Percentiles rank a stretch among this genome's conserved stretches.
phyloP scores from a whole-genome alignment of 768 basidiomycete species.

The Tulasnella sp. region DNA sequence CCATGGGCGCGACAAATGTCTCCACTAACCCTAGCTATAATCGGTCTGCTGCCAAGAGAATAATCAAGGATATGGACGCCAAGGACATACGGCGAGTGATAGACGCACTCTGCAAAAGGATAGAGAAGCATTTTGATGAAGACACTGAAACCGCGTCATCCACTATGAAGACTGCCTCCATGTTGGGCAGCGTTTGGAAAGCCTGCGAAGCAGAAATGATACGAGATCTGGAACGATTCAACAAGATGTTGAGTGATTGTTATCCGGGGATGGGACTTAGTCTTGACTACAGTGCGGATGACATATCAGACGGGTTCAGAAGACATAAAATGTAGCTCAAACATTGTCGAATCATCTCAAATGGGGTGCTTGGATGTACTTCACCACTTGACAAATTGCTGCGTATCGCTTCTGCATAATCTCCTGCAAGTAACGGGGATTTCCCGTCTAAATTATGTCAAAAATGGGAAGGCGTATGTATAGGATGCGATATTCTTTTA shows the following conservation, averaged over 20 bases:
- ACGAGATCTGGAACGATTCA: slow-evolving; percentile 56
- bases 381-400: too few relatives aligned
- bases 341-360: too few relatives aligned
- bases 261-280: slow-evolving; percentile 60
- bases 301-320: slow-evolving; percentile 70
- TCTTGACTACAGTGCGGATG: slow-evolving; percentile 59
- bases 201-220: slow-evolving; percentile 77
- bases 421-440: too few relatives aligned
- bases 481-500: too few relatives aligned
- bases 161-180: slow-evolving; percentile 29
- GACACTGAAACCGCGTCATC: slow-evolving; percentile 39
- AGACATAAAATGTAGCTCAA: slow-evolving; percentile 35
- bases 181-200: slow-evolving; percentile 64
- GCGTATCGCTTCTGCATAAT: too few relatives aligned
- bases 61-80: slow-evolving; percentile 67
- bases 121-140: slow-evolving; percentile 84
- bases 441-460: too few relatives aligned
- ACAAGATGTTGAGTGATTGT: slow-evolving; percentile 56
- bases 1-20: slow-evolving; percentile 64
- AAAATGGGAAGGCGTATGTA: too few relatives aligned
- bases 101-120: slow-evolving; percentile 75
- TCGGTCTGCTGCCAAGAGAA: slow-evolving; percentile 65
- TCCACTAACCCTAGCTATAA: slow-evolving; percentile 61
- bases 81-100: slow-evolving; percentile 87
- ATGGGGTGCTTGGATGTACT: too few relatives aligned